phyloP scores from a whole-genome alignment of 225 moss, liverwort and hornwort species.

The Asterella californica region DNA sequence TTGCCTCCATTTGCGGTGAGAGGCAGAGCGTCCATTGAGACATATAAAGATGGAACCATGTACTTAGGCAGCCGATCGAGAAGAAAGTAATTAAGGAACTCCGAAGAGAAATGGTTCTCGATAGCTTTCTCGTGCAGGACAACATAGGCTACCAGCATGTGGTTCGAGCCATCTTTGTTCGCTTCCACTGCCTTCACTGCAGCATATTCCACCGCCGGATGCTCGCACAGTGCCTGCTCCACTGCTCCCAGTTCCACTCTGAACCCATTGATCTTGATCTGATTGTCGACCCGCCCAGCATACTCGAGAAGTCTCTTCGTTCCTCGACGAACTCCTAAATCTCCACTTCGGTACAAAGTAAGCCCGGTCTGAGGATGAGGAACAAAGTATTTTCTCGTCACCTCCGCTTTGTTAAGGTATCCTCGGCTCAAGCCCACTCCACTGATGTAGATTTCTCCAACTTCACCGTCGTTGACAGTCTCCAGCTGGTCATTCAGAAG shows the following conservation, averaged over 20 bases:
- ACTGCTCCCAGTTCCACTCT: conserved; percentile 49
- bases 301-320: conserved; percentile 13
- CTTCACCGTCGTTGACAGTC: conserved; percentile 32
- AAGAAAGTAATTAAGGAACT: conserved; percentile 42
- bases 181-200: conserved; percentile 23
- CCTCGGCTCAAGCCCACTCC: conserved; percentile 45
- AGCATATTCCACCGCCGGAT: conserved; percentile 37
- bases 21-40: conserved; percentile 38
- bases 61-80: conserved; percentile 32
- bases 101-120: neutral
- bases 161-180: conserved; percentile 21
- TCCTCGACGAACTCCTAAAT: conserved; percentile 10
- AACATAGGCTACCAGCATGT: conserved; percentile 43
- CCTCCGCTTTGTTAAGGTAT: conserved; percentile 40
- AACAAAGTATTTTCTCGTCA: conserved; percentile 31
- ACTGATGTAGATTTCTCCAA: conserved; percentile 53
- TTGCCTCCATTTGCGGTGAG: conserved; percentile 44
- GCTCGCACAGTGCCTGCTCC: conserved; percentile 35
- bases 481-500: neutral
- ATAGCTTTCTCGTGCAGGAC: conserved; percentile 8
- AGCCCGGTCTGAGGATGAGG: neutral
- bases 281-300: conserved; percentile 42
- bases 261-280: conserved; percentile 48
- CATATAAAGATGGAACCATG: conserved; percentile 44
- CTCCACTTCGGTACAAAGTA: neutral